Conservation (phyloP, 441 rosid genomes). For the Gossypium davidsonii region DNA sequence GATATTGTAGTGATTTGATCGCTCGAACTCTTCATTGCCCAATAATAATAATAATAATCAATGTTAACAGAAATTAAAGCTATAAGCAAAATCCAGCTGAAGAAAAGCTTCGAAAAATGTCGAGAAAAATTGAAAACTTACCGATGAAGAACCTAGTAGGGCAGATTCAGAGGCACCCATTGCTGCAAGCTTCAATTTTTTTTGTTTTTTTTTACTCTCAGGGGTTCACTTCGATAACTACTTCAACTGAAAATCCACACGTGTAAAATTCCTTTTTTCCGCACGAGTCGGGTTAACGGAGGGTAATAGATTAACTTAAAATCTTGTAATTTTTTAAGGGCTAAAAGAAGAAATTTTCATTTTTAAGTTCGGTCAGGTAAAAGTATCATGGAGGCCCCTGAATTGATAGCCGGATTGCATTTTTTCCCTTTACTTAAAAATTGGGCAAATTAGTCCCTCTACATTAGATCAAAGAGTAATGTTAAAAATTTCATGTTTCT, state of each 20-base stretch:
- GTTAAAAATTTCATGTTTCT: no score
- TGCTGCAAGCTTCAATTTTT: constrained; percentile 1
- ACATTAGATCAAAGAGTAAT: no score
- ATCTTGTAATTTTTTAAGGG: no score
- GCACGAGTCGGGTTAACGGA: not conserved
- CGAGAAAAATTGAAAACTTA: constrained; percentile 14
- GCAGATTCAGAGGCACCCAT: constrained; percentile 58
- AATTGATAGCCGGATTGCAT: no score
- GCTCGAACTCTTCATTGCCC: constrained; percentile 25
- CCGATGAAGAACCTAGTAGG: constrained; percentile 32
- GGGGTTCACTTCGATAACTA: not conserved
- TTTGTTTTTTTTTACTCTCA: not conserved
- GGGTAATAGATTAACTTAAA: no score
- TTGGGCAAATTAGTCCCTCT: no score
- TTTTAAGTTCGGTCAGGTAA: no score
- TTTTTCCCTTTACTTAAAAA: no score
- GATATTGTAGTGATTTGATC: constrained; percentile 82
- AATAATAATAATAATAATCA: not conserved
- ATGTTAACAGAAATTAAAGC: not conserved
- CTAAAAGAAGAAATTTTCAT: no score
- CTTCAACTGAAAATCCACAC: constrained; percentile 4
- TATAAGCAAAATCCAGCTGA: not conserved
- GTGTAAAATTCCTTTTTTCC: not conserved
- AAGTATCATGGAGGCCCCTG: no score
- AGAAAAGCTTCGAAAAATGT: not conserved